Evolutionary conservation across 2,329 filamentous ascomycete genomes (phyloP).

Genomic region (Rutstroemia sydowiana): DNA sequence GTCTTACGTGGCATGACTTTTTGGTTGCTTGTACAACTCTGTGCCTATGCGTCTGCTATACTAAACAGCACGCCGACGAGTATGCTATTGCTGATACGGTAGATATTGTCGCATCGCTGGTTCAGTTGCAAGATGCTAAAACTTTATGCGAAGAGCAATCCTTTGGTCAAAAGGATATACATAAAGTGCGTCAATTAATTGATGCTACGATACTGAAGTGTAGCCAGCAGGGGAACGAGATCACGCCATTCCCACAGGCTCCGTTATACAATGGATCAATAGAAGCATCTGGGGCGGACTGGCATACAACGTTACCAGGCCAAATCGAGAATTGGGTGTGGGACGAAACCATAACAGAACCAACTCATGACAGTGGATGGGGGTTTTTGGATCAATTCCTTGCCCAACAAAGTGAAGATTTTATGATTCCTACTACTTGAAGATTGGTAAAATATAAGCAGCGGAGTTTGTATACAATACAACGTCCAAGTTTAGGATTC

Average conservation of each 20-base stretch:
- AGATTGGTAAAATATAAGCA: no score
- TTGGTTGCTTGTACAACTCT: constrained; percentile 24
- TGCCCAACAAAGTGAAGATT: background rate
- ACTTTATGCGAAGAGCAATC: background rate
- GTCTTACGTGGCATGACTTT: constrained; percentile 27
- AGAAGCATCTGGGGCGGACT: background rate
- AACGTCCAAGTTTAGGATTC: no score
- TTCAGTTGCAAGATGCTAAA: background rate
- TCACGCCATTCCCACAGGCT: background rate
- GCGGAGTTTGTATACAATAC: no score
- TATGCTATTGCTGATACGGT: background rate
- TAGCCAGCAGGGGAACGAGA: background rate
- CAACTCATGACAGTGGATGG: background rate
- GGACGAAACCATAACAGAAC: background rate
- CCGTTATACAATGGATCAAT: background rate
- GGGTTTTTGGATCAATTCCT: background rate
- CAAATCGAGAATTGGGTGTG: background rate
- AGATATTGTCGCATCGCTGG: background rate
- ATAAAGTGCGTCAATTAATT: background rate
- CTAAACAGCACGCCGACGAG: background rate
- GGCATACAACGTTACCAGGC: background rate
- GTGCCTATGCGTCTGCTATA: constrained; percentile 12
- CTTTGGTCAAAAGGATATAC: background rate
- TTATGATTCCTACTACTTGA: background rate
- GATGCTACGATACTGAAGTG: background rate